Conservation (phyloP, 129 eudicot genomes). For the Sambucus nigra region DNA sequence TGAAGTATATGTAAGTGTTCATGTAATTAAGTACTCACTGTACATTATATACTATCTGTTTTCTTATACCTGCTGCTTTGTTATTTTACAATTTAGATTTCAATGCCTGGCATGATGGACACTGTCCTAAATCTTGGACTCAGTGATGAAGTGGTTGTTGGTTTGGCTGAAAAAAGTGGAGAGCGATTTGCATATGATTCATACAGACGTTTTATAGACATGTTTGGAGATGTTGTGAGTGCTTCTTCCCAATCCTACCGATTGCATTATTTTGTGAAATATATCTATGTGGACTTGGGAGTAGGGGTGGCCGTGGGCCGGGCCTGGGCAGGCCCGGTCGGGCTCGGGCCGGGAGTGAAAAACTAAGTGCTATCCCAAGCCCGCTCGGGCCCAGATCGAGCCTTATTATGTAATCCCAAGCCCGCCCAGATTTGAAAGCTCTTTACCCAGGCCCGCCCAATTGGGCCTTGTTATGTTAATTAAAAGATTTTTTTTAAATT, state of each 20-base stretch:
- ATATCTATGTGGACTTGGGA: too few species aligned
- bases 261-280: not conserved
- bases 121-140: conserved; percentile 96
- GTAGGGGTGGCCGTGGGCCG: too few species aligned
- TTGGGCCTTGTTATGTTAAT: too few species aligned
- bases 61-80: conserved; percentile 5
- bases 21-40: not conserved
- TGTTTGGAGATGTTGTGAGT: conserved; percentile 96
- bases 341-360: too few species aligned
- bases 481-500: too few species aligned
- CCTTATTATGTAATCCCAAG: too few species aligned
- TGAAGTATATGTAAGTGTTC: not conserved
- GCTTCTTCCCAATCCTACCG: not conserved
- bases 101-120: conserved; percentile 99
- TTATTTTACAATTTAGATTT: conserved; percentile 41
- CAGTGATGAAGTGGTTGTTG: conserved; percentile 83
- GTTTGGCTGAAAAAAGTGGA: conserved; percentile 96
- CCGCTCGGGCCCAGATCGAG: too few species aligned
- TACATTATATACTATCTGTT: not conserved
- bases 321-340: too few species aligned
- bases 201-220: conserved; percentile 83
- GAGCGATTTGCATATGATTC: conserved; percentile 95
- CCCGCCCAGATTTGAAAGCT: too few species aligned
- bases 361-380: too few species aligned
- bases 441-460: too few species aligned